Evolutionary conservation across 257 asterid genomes (phyloP), one percentile per base, ranked within the genome.

Genomic region (Nicotiana noctiflora): DNA sequence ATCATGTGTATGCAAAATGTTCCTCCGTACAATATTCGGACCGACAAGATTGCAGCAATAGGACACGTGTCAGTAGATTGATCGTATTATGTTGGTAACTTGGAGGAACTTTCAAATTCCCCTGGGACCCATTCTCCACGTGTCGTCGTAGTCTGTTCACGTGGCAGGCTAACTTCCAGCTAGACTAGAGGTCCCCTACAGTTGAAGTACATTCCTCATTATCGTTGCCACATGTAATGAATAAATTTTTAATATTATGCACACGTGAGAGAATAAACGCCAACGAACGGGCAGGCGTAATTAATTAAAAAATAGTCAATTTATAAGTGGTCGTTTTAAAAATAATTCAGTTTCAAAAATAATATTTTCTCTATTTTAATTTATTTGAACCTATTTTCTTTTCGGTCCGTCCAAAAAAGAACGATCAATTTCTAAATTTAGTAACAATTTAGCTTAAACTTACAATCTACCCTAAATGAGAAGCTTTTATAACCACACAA

Each of bases 161-260:
- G 77, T 70, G 77, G 57, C 77, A 40, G 29, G 53, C 25, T 34
- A 34, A 5, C 8, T 44, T 68, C 76, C 76, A 67, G 76, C 29
- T 32, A 18, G 75, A 34, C 27, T 66, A 8, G 27, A 31, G 4
- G 53, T 44, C 29, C 15, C 52, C n/a, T n/a, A n/a, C n/a, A n/a
- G n/a, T n/a, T n/a, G 76, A 4, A 68, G 76, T 8, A 4, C 76
- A 40, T 68, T 68, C 76, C 56, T 12, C 77, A 70, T 70, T 70
- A 40, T 40, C 40, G 25, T 40, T 68, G 12, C 56, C n/a, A 68
- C 56, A 68, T 40, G 19, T 70, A 5, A 70, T 70, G 77, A 44
- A 70, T 5, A 11, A 11, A 4, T 40, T n/a, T 37, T 37, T 12
- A 68, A 68, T 68, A 51, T 32, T 8, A n/a, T 21, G 77, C 77